Percentiles rank a stretch among this genome's conserved stretches.
These are phyloP conservation scores for Microstroma glucosiphilum DNA, from an alignment of 1,284 basidiomycete species.

Conservation along the genomic window DNA sequence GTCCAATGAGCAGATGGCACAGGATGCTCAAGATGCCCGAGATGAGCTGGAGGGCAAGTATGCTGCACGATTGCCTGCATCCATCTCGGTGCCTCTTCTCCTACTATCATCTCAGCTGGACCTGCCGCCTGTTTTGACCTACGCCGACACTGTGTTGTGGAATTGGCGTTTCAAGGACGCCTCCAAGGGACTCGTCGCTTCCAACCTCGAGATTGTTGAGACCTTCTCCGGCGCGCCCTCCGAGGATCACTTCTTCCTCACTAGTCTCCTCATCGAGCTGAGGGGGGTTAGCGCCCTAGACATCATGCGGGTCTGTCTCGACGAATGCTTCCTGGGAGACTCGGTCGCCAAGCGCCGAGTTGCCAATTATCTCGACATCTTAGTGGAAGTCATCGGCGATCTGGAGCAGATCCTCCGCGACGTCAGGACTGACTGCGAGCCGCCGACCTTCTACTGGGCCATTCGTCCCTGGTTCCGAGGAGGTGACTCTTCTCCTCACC, in stretches of 20 bases:
- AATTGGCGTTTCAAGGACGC: conserved; percentile 63
- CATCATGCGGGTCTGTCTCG: conserved; percentile 79
- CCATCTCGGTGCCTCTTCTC: conserved; percentile 66
- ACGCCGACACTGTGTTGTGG: conserved; percentile 87
- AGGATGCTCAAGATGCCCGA: conserved; percentile 19
- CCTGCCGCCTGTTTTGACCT: conserved; percentile 83
- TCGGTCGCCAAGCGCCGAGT: conserved; percentile 59
- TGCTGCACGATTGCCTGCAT: conserved; percentile 62
- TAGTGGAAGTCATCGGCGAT: conserved; percentile 63
- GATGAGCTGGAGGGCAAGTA: conserved; percentile 21
- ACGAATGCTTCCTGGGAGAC: conserved; percentile 86
- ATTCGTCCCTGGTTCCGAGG: conserved; percentile 91
- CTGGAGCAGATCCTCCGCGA: conserved; percentile 24
- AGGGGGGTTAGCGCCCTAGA: conserved; percentile 77
- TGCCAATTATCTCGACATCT: conserved; percentile 60
- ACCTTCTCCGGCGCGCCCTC: conserved; percentile 76
- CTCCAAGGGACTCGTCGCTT: conserved; percentile 33
- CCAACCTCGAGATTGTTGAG: conserved; percentile 55
- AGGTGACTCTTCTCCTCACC: conserved; percentile 59
- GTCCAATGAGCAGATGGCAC: conserved; percentile 10
- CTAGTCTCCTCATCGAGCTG: conserved; percentile 83
- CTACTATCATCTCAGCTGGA: conserved; percentile 68
- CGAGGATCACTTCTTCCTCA: conserved; percentile 82
- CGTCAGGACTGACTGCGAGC: conserved; percentile 69
- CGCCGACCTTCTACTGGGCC: conserved; percentile 71